phyloP scores from a whole-genome alignment of 768 basidiomycete genomes.

The Lactarius evosmus region DNA sequence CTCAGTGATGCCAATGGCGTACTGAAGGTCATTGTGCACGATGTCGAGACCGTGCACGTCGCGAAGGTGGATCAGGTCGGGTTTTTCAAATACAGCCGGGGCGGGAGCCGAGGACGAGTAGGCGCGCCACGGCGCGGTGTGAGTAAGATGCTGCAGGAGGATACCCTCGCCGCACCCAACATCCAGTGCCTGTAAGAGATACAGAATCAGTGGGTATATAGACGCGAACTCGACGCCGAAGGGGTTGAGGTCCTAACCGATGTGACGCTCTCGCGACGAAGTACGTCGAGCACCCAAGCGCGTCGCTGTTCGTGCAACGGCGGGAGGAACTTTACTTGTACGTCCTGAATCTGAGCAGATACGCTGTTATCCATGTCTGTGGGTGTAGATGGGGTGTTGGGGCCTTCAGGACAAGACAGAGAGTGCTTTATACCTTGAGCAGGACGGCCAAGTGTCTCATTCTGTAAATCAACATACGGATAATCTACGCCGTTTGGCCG shows the following conservation, averaged over 20 bases:
- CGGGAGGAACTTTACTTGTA: conserved; percentile 60
- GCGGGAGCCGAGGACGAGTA: conserved; percentile 34
- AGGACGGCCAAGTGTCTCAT: background rate
- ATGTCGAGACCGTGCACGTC: conserved; percentile 66
- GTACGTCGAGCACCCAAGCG: conserved; percentile 64
- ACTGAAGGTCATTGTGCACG: conserved; percentile 48
- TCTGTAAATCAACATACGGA: background rate
- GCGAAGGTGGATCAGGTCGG: conserved; percentile 55
- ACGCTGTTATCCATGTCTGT: conserved; percentile 7
- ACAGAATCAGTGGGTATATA: conserved; percentile 1
- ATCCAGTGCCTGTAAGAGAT: conserved; percentile 61
- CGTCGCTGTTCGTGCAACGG: conserved; percentile 64
- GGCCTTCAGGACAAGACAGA: background rate
- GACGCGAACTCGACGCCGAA: background rate
- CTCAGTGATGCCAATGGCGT: conserved; percentile 48
- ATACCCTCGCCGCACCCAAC: conserved; percentile 83
- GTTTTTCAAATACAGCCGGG: conserved; percentile 16
- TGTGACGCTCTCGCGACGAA: conserved; percentile 55
- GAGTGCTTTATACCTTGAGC: conserved; percentile 11
- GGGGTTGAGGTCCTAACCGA: conserved; percentile 41
- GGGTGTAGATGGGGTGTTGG: background rate
- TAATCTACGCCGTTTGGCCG: background rate
- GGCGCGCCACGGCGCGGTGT: conserved; percentile 68
- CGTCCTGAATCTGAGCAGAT: background rate
- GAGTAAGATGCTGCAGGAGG: conserved; percentile 63